A percentile compares a stretch with the other conserved stretches of the same genome.
phyloP scores from a whole-genome alignment of 345 rosid species.

The Camelina hispida region DNA sequence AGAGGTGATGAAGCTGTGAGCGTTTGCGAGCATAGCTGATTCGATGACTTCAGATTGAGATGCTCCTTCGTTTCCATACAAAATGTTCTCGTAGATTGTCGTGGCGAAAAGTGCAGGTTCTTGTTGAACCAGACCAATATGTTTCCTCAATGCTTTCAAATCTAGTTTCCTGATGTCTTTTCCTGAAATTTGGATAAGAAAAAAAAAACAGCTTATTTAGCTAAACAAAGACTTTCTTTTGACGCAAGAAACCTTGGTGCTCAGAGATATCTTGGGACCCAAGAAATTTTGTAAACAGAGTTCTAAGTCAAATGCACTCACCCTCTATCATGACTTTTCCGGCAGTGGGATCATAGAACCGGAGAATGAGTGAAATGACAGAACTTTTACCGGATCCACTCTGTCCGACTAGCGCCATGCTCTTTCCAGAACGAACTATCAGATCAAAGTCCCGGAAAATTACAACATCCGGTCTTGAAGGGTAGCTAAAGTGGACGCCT shows the following conservation, averaged over 20 bases:
- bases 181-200: slow-evolving; percentile 51
- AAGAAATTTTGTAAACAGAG: slow-evolving; percentile 9
- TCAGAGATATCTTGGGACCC: slow-evolving; percentile 9
- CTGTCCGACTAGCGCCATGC: slow-evolving; percentile 93
- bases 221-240: not conserved
- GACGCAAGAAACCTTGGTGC: slow-evolving; percentile 2
- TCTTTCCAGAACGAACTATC: slow-evolving; percentile 68
- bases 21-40: slow-evolving; percentile 87
- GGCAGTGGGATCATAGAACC: slow-evolving; percentile 83
- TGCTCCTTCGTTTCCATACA: slow-evolving; percentile 85
- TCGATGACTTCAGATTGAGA: slow-evolving; percentile 77
- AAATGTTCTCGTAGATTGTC: slow-evolving; percentile 82
- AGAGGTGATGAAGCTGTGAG: slow-evolving; percentile 78
- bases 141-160: slow-evolving; percentile 73
- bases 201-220: not conserved
- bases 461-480: slow-evolving; percentile 81
- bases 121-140: slow-evolving; percentile 90
- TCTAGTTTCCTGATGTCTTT: slow-evolving; percentile 68
- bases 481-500: slow-evolving; percentile 78
- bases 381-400: slow-evolving; percentile 98
- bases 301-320: slow-evolving; percentile 42
- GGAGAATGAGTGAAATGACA: slow-evolving; percentile 80
- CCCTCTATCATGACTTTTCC: slow-evolving; percentile 93
- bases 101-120: slow-evolving; percentile 94
- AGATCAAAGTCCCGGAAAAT: slow-evolving; percentile 80